phyloP scores from a whole-genome alignment of 495 filamentous ascomycete species.

The Aspergillus avenaceus region DNA sequence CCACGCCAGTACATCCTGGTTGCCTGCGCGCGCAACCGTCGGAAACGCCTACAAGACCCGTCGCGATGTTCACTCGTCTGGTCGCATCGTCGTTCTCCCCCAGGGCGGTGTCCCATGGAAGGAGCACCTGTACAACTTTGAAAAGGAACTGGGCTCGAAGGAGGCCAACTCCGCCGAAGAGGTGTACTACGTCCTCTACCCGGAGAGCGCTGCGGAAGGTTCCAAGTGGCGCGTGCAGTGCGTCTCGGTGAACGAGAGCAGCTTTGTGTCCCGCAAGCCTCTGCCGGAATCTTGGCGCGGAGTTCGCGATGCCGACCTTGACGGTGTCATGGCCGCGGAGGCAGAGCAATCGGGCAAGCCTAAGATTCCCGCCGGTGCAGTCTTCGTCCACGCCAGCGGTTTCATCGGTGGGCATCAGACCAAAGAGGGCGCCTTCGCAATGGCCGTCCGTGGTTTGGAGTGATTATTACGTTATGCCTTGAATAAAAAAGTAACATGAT shows the following conservation, averaged over 20 bases:
- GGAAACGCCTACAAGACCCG: constrained; percentile 64
- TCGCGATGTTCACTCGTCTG: constrained; percentile 60
- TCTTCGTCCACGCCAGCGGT: constrained; percentile 91
- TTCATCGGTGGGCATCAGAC: constrained; percentile 96
- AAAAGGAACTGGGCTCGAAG: constrained; percentile 51
- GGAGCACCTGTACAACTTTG: constrained; percentile 88
- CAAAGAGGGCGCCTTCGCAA: constrained; percentile 80
- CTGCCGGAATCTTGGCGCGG: constrained; percentile 90
- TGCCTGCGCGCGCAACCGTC: constrained; percentile 81
- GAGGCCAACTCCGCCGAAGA: constrained; percentile 36
- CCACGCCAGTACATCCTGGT: constrained; percentile 57
- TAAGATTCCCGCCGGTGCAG: constrained; percentile 56
- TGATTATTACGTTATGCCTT: too few species aligned
- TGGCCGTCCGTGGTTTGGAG: constrained; percentile 73
- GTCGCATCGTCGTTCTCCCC: constrained; percentile 76
- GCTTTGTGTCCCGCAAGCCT: constrained; percentile 85
- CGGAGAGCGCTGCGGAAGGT: constrained; percentile 65
- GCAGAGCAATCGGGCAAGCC: constrained; percentile 35
- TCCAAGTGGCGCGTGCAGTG: constrained; percentile 91
- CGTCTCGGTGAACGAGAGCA: constrained; percentile 72
- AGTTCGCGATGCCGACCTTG: constrained; percentile 77
- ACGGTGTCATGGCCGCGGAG: constrained; percentile 64
- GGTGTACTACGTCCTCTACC: constrained; percentile 84
- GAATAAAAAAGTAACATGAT: constrained; percentile 28
- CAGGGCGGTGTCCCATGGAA: constrained; percentile 82